These are phyloP conservation scores for Datisca glomerata DNA, from an alignment of 306 rosid species.

Conservation along the genomic window DNA sequence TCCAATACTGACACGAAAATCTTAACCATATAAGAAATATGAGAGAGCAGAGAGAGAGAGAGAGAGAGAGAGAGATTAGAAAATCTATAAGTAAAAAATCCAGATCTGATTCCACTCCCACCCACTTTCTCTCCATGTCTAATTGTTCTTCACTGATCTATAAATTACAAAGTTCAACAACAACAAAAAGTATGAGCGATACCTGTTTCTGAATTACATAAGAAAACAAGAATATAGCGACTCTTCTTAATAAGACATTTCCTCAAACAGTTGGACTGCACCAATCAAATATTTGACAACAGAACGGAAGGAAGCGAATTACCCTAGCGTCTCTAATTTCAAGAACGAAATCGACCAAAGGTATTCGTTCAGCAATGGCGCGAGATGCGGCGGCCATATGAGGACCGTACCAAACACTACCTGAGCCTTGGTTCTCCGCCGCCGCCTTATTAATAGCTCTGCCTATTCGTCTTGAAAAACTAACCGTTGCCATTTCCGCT, in stretches of 20 bases:
- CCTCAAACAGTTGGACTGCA: conserved; percentile 16
- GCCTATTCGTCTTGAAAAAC: conserved; percentile 30
- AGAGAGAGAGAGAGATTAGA: no score
- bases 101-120: no score
- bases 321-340: conserved; percentile 86
- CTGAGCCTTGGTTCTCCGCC: conserved; percentile 6
- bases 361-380: conserved; percentile 55
- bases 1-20: no score
- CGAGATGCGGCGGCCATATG: conserved; percentile 62
- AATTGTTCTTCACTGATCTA: no score
- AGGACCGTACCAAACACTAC: conserved; percentile 38
- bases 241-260: conserved; percentile 5
- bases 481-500: conserved; percentile 30
- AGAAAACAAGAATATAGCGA: background rate
- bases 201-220: no score
- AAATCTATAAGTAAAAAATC: no score
- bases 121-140: no score
- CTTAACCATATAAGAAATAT: no score
- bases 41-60: no score
- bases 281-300: no score
- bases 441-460: conserved; percentile 12
- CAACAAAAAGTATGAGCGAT: no score
- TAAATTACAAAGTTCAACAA: background rate
- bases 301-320: background rate
- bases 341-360: conserved; percentile 51